Conservation (phyloP, 164 flowering plant species). For the Tinospora cordifolia region DNA sequence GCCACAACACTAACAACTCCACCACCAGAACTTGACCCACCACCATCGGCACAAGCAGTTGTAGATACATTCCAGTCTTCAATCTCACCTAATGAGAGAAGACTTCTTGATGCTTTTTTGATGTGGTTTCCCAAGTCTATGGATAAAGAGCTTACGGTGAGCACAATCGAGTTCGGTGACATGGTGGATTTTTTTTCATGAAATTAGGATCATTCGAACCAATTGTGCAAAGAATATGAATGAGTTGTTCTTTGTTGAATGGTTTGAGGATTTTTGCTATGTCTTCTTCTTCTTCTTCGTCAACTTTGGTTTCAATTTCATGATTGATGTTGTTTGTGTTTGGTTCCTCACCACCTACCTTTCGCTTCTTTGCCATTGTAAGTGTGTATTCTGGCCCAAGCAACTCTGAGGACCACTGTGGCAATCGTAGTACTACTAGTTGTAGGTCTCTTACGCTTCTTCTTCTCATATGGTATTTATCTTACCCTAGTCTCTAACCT, state of each 20-base stretch:
- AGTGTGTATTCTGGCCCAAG: no score
- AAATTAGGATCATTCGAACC: constrained; percentile 22
- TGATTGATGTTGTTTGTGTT: not conserved
- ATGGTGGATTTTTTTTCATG: constrained; percentile 27
- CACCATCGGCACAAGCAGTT: no score
- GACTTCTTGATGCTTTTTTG: no score
- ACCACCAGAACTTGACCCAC: no score
- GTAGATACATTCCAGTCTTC: no score
- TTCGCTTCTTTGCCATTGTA: constrained; percentile 29
- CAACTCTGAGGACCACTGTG: no score
- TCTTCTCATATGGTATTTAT: constrained; percentile 70
- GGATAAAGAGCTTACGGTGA: constrained; percentile 44
- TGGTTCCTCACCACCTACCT: constrained; percentile 11
- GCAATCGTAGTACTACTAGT: constrained; percentile 7
- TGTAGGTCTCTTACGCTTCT: constrained; percentile 44
- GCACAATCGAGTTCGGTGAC: constrained; percentile 42
- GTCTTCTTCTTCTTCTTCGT: constrained; percentile 16
- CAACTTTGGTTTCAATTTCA: not conserved
- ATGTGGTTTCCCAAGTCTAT: constrained; percentile 14
- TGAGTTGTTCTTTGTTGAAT: constrained; percentile 41
- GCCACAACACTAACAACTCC: no score
- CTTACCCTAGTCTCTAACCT: constrained; percentile 63
- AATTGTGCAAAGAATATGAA: constrained; percentile 33
- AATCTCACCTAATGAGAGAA: no score
- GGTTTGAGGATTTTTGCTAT: constrained; percentile 31